Conservation (phyloP, 768 basidiomycete genomes). For the Myochromella boudieri region DNA sequence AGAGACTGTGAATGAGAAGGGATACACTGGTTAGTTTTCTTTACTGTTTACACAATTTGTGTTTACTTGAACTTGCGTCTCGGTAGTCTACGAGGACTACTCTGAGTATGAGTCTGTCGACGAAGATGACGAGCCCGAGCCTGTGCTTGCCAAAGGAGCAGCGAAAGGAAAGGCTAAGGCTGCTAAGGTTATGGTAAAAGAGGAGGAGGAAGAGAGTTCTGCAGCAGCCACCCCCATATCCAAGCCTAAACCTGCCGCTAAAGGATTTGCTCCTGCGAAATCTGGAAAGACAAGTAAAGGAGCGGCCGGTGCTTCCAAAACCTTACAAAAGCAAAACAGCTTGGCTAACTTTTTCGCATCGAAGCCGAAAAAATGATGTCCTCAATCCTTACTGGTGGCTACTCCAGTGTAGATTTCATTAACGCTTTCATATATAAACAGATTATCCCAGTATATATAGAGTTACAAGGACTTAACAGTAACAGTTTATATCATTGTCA, state of each 20-base stretch:
- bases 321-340: constrained; percentile 24
- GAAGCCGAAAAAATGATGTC: constrained; percentile 21
- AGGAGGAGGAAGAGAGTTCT: constrained; percentile 17
- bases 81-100: constrained; percentile 72
- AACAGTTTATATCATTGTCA: constrained; percentile 25
- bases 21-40: constrained; percentile 61
- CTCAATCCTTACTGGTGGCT: no score
- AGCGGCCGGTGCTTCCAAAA: constrained; percentile 9
- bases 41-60: background rate
- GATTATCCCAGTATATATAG: no score
- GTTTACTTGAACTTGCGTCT: background rate
- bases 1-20: constrained; percentile 57
- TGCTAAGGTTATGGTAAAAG: constrained; percentile 18
- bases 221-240: constrained; percentile 1
- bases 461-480: no score
- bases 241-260: constrained; percentile 11
- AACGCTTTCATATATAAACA: no score
- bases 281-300: constrained; percentile 6
- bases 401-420: no score
- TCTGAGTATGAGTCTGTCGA: constrained; percentile 80
- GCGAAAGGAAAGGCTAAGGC: constrained; percentile 20
- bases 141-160: constrained; percentile 25
- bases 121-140: constrained; percentile 51
- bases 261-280: constrained; percentile 6
- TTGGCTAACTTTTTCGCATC: constrained; percentile 37